A percentile compares a stretch with the other conserved stretches of the same genome.
Conservation (phyloP, 2,329 filamentous ascomycete genomes). For the Fusarium nematophilum region DNA sequence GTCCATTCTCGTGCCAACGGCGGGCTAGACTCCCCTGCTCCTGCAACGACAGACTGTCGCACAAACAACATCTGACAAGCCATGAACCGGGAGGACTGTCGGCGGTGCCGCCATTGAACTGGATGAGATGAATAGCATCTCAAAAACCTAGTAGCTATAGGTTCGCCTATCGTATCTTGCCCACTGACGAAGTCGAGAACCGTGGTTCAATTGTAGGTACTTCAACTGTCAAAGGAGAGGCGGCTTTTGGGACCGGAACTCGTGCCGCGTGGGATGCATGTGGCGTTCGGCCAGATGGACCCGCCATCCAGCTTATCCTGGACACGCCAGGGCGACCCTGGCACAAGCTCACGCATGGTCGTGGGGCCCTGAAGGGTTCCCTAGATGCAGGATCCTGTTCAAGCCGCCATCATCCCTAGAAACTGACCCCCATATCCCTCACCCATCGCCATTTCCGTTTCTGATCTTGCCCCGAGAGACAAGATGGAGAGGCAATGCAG, state of each 20-base stretch:
- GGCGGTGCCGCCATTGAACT: neutral
- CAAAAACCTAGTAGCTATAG: neutral
- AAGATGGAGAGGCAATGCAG: conserved; percentile 9
- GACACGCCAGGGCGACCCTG: conserved; percentile 34
- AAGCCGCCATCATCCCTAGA: conserved; percentile 16
- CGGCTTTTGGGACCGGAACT: conserved; percentile 30
- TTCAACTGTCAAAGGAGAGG: conserved; percentile 1
- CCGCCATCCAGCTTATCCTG: conserved; percentile 36
- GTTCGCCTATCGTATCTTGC: neutral
- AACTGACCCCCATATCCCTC: conserved; percentile 22
- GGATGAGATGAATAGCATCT: neutral
- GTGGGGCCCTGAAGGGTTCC: conserved; percentile 39
- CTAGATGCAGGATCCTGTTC: conserved; percentile 25
- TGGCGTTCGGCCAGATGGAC: conserved; percentile 40
- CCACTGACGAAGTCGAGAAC: neutral
- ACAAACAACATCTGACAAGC: conserved; percentile 1
- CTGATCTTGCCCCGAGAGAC: conserved; percentile 8
- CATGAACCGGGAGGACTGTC: neutral
- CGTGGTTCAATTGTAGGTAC: conserved; percentile 1
- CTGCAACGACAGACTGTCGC: conserved; percentile 8
- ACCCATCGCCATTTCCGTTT: conserved; percentile 26
- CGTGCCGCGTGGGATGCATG: conserved; percentile 38
- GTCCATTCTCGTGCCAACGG: conserved; percentile 26
- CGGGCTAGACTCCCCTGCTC: conserved; percentile 17
- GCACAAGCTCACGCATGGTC: conserved; percentile 35